Percentiles rank a stretch among this genome's conserved stretches.
Evolutionary conservation across 192 early-diverging fungal genomes (phyloP).

Genomic region (Coemansia sp.): DNA sequence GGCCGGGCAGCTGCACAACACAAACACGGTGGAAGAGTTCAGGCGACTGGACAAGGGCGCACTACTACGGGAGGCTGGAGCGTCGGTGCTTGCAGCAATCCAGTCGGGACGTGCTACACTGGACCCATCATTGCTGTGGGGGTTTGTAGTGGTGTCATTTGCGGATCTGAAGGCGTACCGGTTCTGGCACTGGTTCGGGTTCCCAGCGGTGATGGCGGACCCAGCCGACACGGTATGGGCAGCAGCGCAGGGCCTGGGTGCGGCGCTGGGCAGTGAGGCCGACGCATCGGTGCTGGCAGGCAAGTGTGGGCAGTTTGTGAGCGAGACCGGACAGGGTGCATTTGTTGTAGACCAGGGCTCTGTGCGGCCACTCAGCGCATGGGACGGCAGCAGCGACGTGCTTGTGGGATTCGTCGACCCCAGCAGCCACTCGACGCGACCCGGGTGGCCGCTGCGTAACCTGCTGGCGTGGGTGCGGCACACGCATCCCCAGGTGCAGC

Average conservation of each 20-base stretch:
- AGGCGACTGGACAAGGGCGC: conserved; percentile 71
- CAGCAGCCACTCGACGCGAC: conserved; percentile 64
- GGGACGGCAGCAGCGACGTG: conserved; percentile 9
- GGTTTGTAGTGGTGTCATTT: conserved; percentile 83
- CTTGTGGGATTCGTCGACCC: conserved; percentile 86
- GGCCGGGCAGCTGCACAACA: conserved; percentile 66
- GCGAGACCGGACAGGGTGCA: conserved; percentile 9
- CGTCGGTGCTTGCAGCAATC: conserved; percentile 67
- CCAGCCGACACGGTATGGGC: conserved; percentile 49
- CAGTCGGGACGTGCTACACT: conserved; percentile 59
- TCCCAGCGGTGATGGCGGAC: conserved; percentile 78
- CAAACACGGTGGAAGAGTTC: conserved; percentile 95
- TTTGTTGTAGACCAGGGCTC: conserved; percentile 20
- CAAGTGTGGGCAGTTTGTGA: conserved; percentile 19
- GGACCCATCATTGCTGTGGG: conserved; percentile 64
- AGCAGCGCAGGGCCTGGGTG: neutral
- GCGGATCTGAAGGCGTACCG: conserved; percentile 94
- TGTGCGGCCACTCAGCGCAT: conserved; percentile 22
- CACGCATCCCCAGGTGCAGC: conserved; percentile 8
- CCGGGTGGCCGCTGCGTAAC: conserved; percentile 95
- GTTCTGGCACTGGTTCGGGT: conserved; percentile 86
- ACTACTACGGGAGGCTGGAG: conserved; percentile 50
- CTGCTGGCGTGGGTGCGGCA: conserved; percentile 61
- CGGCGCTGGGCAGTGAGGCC: neutral
- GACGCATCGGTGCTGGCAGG: conserved; percentile 34